Percentiles rank a stretch among this genome's conserved stretches.
Evolutionary conservation across 805 yeast genomes (phyloP).

Genomic region (Saturnispora galanensis): DNA sequence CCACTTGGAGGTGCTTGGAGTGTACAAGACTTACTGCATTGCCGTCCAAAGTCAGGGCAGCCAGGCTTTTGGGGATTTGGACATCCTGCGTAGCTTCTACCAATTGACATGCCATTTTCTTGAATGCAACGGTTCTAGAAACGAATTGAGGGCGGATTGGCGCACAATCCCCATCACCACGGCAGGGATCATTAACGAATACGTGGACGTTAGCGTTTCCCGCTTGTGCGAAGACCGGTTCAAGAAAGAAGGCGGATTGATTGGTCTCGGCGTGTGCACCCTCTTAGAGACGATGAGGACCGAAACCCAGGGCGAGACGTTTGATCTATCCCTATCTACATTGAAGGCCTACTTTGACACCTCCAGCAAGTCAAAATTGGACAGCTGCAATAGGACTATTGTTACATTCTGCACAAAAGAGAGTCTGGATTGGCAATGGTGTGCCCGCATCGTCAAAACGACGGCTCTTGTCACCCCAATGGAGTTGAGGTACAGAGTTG

Average conservation of each 20-base stretch:
- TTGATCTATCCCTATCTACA: conserved; percentile 20
- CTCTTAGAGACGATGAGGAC: too few species aligned
- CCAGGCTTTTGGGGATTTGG: conserved; percentile 33
- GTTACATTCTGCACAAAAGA: conserved; percentile 32
- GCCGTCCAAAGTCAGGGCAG: conserved; percentile 20
- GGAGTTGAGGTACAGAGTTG: conserved; percentile 24
- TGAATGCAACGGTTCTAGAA: conserved; percentile 17
- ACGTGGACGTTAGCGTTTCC: conserved; percentile 16
- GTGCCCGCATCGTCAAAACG: conserved; percentile 61
- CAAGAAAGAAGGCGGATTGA: conserved; percentile 10
- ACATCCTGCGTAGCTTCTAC: conserved; percentile 32
- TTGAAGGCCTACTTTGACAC: conserved; percentile 58
- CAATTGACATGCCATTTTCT: conserved; percentile 20
- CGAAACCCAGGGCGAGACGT: too few species aligned
- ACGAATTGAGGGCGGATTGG: conserved; percentile 33
- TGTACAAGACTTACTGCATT: conserved; percentile 24
- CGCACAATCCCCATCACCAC: conserved; percentile 32
- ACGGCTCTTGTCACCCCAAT: conserved; percentile 35
- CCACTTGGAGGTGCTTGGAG: conserved; percentile 34
- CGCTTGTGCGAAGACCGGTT: too few species aligned
- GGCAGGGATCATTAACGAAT: conserved; percentile 29
- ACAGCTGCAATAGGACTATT: conserved; percentile 44
- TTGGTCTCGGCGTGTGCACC: conserved; percentile 23
- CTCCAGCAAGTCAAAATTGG: conserved; percentile 49
- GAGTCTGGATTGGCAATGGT: conserved; percentile 46